A percentile compares a stretch with the other conserved stretches of the same genome.
phyloP scores from a whole-genome alignment of 805 yeast genomes.

The Candida suzukii region DNA sequence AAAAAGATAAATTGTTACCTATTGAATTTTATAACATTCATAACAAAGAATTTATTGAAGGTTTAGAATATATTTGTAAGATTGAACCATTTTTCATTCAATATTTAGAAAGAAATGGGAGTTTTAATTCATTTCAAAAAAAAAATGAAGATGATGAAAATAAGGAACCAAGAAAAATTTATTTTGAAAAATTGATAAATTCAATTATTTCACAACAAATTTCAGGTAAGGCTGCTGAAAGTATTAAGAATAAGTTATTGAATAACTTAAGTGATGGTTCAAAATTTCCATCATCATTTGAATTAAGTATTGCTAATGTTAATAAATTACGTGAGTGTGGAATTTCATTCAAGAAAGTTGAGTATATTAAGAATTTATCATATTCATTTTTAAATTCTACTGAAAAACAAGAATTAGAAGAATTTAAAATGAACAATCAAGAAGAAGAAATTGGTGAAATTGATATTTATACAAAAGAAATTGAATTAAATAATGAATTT shows the following conservation, averaged over 20 bases:
- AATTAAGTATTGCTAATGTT: constrained; percentile 30
- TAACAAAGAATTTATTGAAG: constrained; percentile 15
- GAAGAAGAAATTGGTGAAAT: too few species aligned
- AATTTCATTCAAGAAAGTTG: constrained; percentile 58
- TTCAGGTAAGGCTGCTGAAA: constrained; percentile 71
- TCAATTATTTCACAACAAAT: constrained; percentile 68
- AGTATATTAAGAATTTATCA: constrained; percentile 52
- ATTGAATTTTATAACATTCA: constrained; percentile 9
- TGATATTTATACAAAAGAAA: constrained; percentile 10
- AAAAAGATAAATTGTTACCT: constrained; percentile 3
- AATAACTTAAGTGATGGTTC: constrained; percentile 6
- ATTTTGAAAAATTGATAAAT: constrained; percentile 34
- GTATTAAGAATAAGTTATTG: constrained; percentile 41
- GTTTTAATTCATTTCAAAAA: constrained; percentile 8
- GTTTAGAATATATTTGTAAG: constrained; percentile 13
- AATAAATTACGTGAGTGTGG: constrained; percentile 60
- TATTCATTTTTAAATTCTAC: constrained; percentile 35
- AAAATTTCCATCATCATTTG: constrained; percentile 45
- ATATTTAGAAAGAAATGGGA: constrained; percentile 2
- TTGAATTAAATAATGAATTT: constrained; percentile 10
- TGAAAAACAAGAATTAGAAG: neutral
- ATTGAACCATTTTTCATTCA: constrained; percentile 18
- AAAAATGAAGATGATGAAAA: neutral
- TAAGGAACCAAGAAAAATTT: constrained; percentile 19
- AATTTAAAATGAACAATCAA: neutral